Conservation (phyloP, 1,284 basidiomycete genomes). For the Boletus mariae region DNA sequence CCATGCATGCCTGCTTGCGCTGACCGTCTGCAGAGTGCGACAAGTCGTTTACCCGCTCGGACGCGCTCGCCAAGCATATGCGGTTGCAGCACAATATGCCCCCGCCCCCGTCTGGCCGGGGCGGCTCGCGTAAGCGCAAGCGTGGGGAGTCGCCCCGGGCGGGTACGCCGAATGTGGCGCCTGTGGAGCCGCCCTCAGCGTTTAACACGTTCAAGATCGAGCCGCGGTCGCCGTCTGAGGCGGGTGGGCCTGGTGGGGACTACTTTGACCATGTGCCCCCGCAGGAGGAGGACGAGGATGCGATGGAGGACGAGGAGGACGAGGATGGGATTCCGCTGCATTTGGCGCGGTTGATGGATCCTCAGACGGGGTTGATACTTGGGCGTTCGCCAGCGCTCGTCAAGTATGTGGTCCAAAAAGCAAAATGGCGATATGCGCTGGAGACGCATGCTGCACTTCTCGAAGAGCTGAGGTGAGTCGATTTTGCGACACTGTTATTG, state of each 20-base stretch:
- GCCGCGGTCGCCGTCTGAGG: conserved; percentile 43
- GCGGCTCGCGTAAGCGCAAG: conserved; percentile 65
- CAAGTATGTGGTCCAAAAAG: conserved; percentile 75
- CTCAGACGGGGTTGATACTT: conserved; percentile 53
- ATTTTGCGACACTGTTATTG: neutral
- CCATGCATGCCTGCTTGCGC: too few relatives aligned
- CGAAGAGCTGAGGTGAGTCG: conserved; percentile 52
- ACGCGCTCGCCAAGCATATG: conserved; percentile 89
- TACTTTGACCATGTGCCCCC: conserved; percentile 27
- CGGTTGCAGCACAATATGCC: conserved; percentile 80
- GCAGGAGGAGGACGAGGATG: conserved; percentile 25
- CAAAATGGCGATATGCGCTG: conserved; percentile 61
- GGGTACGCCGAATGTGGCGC: conserved; percentile 20
- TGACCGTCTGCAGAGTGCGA: conserved; percentile 66
- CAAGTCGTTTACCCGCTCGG: conserved; percentile 89
- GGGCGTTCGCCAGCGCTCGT: conserved; percentile 60
- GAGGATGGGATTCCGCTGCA: conserved; percentile 51
- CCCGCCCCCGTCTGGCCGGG: conserved; percentile 67
- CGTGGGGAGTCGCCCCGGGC: conserved; percentile 39
- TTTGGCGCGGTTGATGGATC: conserved; percentile 46
- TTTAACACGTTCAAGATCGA: conserved; percentile 69
- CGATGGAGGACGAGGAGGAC: conserved; percentile 27
- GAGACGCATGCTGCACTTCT: conserved; percentile 59
- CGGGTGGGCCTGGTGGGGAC: conserved; percentile 21
- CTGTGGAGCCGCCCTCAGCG: conserved; percentile 31